These are phyloP conservation scores for Aspergillus nomiae DNA, from an alignment of 2,329 filamentous ascomycete species.

Conservation along the genomic window DNA sequence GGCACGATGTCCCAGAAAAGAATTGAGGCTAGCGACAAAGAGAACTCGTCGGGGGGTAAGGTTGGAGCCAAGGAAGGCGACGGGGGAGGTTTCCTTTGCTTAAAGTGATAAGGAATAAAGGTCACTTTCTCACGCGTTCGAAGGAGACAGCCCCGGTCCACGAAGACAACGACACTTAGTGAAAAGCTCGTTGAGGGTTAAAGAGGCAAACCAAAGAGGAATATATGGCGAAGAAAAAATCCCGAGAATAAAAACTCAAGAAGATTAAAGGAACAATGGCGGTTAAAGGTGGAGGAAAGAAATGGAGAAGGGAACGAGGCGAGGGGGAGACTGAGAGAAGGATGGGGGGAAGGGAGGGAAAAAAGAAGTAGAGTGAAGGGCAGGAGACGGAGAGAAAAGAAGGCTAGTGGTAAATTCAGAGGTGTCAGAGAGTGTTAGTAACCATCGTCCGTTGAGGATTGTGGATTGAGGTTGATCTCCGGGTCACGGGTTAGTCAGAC, in stretches of 20 bases:
- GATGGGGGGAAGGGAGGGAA: conserved; percentile 16
- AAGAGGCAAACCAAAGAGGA: conserved; percentile 11
- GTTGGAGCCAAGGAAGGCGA: conserved; percentile 2
- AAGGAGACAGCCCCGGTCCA: conserved; percentile 29
- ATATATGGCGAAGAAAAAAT: conserved; percentile 20
- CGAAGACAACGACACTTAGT: conserved; percentile 52
- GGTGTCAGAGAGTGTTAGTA: conserved; percentile 12
- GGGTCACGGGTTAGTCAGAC: conserved; percentile 12
- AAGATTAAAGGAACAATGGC: conserved; percentile 16
- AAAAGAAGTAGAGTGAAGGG: conserved; percentile 7
- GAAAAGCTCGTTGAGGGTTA: conserved; percentile 50
- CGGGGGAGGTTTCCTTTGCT: conserved; percentile 2
- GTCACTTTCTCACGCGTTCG: conserved; percentile 27
- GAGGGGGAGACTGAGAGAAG: conserved; percentile 8
- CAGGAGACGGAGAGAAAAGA: conserved; percentile 9
- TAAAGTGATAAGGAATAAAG: conserved; percentile 16
- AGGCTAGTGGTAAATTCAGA: conserved; percentile 10
- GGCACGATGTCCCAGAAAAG: conserved; percentile 9
- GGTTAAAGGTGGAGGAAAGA: conserved; percentile 38
- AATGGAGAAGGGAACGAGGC: conserved; percentile 41
- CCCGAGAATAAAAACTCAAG: conserved; percentile 19
- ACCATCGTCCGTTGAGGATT: conserved; percentile 3
- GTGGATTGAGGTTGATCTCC: conserved; percentile 14
- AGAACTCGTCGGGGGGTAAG: conserved; percentile 12
- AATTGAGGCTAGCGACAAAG: conserved; percentile 14